Evolutionary conservation across 2,329 filamentous ascomycete genomes (phyloP), one percentile per base, ranked within the genome.

Genomic region (Pochonia chlamydosporia): DNA sequence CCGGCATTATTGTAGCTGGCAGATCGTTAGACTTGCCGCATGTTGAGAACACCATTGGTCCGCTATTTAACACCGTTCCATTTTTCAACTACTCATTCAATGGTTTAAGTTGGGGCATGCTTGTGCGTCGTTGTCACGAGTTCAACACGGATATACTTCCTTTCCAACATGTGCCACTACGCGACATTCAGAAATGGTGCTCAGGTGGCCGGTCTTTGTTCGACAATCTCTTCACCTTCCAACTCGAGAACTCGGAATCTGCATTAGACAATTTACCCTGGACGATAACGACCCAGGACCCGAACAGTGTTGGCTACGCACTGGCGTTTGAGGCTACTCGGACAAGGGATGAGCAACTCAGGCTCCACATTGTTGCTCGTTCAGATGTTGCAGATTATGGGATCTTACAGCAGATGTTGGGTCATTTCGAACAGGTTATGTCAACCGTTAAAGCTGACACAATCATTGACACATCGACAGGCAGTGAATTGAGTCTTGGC

Each of bases 11-110:
- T 11, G 76, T 88, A 0, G 93, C 90, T 6, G 92, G 91, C 1
- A 78, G 91, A 49, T 79, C 82, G 0, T 78, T 95, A 4, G 79
- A 87, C 37, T 67, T 89, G 11, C 75, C 84, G 7, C 72, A 73
- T 2, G 76, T 83, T 2, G 85, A 90, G 40, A 60, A 73, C 20
- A 79, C 87, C 1, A 77, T 93, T 36, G 92, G 91, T 0, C 91
- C 92, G 0, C 68, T 96, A 18, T 95, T 96, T 74, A 96, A 96
- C 60, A 96, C 90, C 0, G 70, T 96, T 1, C 89, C 91, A 0
- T 89, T 86, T 60, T 74, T 79, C 46, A 65, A 82, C 28, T 59
- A 68, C 5, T 54, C 76, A 13, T 51, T 65, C 6, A 52, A 62
- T 1, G 58, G 64, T 1, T 68, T 75, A 4, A 80, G 73, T 0